Evolutionary conservation across 306 rosid genomes (phyloP).

Genomic region (Medicago truncatula): DNA sequence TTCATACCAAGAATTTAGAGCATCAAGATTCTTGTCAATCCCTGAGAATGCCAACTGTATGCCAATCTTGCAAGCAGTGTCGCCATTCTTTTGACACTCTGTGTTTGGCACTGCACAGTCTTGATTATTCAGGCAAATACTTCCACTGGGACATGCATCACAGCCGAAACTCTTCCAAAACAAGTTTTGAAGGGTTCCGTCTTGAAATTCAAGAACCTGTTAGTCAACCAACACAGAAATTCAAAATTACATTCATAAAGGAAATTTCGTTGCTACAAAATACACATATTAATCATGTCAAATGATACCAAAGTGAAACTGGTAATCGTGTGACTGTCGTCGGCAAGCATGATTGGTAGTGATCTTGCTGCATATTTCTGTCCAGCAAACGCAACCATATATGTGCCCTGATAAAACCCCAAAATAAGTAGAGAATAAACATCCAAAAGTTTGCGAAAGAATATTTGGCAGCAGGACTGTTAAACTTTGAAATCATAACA

Average conservation of each 20-base stretch:
- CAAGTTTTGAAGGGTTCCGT: conserved; percentile 78
- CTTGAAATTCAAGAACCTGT: conserved; percentile 81
- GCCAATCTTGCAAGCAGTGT: conserved; percentile 63
- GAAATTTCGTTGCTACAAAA: conserved; percentile 1
- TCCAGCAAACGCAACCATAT: conserved; percentile 96
- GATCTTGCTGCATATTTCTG: conserved; percentile 95
- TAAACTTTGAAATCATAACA: background rate
- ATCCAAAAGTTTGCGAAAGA: conserved; percentile 1
- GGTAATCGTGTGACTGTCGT: conserved; percentile 59
- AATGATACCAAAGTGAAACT: conserved; percentile 79
- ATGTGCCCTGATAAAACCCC: conserved; percentile 45
- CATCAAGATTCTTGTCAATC: conserved; percentile 77
- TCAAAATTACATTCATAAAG: background rate
- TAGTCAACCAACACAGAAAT: conserved; percentile 26
- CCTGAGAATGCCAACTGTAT: conserved; percentile 87
- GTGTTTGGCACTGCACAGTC: conserved; percentile 76
- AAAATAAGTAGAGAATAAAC: conserved; percentile 16
- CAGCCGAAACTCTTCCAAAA: conserved; percentile 87
- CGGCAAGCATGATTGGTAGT: conserved; percentile 67
- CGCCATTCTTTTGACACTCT: conserved; percentile 63
- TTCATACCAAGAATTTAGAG: conserved; percentile 89
- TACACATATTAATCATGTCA: background rate
- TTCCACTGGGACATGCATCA: conserved; percentile 57
- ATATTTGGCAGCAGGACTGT: background rate
- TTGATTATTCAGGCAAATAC: conserved; percentile 63